Base-by-base conservation (phyloP, 1,284 basidiomycete genomes). In the Ceratobasidium sp. region DNA sequence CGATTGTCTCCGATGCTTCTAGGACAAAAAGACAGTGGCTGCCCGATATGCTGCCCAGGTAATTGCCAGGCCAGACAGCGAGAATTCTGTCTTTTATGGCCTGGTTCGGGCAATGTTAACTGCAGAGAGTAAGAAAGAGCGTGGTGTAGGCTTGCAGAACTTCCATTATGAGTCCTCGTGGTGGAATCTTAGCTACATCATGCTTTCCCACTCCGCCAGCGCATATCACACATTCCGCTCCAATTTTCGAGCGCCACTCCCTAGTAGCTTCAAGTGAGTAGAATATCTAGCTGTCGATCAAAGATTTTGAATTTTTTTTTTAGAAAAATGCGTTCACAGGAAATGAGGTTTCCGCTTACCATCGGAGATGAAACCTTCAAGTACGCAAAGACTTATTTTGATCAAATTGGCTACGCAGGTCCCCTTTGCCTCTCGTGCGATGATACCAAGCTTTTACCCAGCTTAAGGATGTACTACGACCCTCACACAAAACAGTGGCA, bases 391-490 rank as follows among this genome's bases (percentile, higher is more conserved):
- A 46, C 80, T 3, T 76, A 46, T 17, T n/a, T 68, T 0, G 12
- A 42, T 2, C 17, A 26, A 10, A 12, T 69, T 20, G 3, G 59
- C 2, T 78, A 76, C 38, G 23, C 13, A 7, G 79, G 79, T 7
- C 71, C 71, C 0, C 48, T 78, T 7, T 73, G 38, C n/a, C 46
- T 80, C 0, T 38, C 40, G 1, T 78, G 70, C 38, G 79, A 80
- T 40, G 71, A 80, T 52, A 80, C 79, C 3, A 65, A 75, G 61
- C 79, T 85, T 0, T 76, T 81, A 12, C 17, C 80, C 3, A 38
- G 65, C 0, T 66, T 83, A 1, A 78, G 78, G 0, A 61, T 81
- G 2, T 83, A 83, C 61, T 83, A 79, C 52, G 82, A 84, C 66
- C 12, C 6, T 0, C 73, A 78, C 0, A 42, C 79, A 23, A 61